Percentiles rank a stretch among this genome's conserved stretches.
Conservation (phyloP, 2,329 filamentous ascomycete species). For the Ramichloridium luteum region DNA sequence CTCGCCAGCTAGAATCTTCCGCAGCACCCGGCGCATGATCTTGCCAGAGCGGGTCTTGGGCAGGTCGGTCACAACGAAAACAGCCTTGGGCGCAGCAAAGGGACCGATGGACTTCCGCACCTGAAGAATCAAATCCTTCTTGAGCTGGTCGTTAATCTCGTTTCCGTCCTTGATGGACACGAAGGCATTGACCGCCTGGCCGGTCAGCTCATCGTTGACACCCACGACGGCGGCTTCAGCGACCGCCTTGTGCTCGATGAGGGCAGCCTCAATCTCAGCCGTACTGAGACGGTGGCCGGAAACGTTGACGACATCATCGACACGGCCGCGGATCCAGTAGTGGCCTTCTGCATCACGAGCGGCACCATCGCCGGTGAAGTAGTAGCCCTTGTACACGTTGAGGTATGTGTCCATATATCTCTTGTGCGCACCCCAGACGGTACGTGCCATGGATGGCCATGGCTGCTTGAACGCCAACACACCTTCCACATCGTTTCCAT, state of each 20-base stretch:
- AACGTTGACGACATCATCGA: slow-evolving; percentile 97
- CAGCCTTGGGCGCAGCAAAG: slow-evolving; percentile 89
- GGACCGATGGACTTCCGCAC: slow-evolving; percentile 96
- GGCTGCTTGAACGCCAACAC: slow-evolving; percentile 94
- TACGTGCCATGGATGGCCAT: slow-evolving; percentile 97
- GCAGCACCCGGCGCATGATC: slow-evolving; percentile 94
- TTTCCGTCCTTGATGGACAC: slow-evolving; percentile 80
- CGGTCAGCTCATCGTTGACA: slow-evolving; percentile 83
- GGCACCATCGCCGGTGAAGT: slow-evolving; percentile 90
- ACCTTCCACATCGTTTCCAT: slow-evolving; percentile 93
- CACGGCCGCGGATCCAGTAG: slow-evolving; percentile 98
- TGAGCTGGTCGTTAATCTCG: slow-evolving; percentile 64
- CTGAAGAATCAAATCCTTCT: slow-evolving; percentile 88
- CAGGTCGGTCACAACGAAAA: slow-evolving; percentile 82
- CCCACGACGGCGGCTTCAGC: slow-evolving; percentile 94
- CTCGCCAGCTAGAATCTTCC: slow-evolving; percentile 94
- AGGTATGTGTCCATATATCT: slow-evolving; percentile 98
- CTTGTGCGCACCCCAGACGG: slow-evolving; percentile 95
- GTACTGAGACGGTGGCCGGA: slow-evolving; percentile 92
- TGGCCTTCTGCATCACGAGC: slow-evolving; percentile 95
- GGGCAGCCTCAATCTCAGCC: slow-evolving; percentile 91
- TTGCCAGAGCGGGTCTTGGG: slow-evolving; percentile 97
- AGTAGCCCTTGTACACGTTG: slow-evolving; percentile 96
- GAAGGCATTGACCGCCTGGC: slow-evolving; percentile 95
- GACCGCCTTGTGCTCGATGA: slow-evolving; percentile 80